Conservation (phyloP, 2,329 filamentous ascomycete species). For the Gnomoniopsis sp. region DNA sequence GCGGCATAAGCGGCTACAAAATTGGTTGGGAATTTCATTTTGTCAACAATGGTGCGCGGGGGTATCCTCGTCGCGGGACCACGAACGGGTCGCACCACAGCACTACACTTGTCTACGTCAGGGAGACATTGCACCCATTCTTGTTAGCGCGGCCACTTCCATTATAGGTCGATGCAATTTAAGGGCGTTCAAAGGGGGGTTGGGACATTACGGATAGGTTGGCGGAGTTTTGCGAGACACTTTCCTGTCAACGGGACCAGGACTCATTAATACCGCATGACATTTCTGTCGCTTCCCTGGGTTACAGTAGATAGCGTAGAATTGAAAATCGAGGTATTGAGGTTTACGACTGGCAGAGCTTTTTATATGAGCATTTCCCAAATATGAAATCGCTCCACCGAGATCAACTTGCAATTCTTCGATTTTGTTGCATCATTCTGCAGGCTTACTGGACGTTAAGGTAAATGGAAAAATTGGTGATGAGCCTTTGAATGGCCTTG, state of each 20-base stretch:
- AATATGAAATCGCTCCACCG: no score
- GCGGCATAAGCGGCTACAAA: slow-evolving; percentile 56
- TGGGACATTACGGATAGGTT: background rate
- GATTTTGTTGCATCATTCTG: no score
- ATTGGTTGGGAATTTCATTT: background rate
- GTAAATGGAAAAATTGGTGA: no score
- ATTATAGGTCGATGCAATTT: background rate
- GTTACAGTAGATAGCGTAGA: background rate
- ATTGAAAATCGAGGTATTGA: background rate
- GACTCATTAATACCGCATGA: background rate
- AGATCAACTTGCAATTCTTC: no score
- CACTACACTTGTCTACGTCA: background rate
- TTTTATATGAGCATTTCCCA: no score
- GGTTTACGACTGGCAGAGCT: background rate
- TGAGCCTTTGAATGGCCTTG: no score
- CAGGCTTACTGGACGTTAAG: no score
- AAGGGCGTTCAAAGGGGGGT: background rate
- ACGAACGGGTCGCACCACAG: background rate
- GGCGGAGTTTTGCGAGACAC: background rate
- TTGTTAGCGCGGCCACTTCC: background rate
- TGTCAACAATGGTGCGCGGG: background rate
- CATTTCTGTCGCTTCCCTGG: background rate
- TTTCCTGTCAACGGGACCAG: background rate
- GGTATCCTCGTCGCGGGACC: background rate
- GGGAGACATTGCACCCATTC: background rate